Percentiles rank a stretch among this genome's conserved stretches.
Evolutionary conservation across 2,329 filamentous ascomycete genomes (phyloP).

Genomic region (Cryphonectria parasitica): DNA sequence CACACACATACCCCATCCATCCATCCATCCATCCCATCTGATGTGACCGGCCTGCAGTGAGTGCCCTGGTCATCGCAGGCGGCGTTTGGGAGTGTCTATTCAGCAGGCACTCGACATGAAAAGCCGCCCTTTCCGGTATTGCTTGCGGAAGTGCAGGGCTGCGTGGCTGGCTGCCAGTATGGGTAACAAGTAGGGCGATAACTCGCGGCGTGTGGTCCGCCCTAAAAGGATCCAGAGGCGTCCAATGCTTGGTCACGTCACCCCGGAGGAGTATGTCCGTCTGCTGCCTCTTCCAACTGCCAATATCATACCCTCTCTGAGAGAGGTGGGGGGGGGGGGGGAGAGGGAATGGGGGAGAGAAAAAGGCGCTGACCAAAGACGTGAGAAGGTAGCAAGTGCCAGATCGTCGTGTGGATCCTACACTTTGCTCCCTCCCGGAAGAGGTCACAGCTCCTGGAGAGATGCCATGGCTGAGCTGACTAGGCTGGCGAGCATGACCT

Average conservation of each 20-base stretch:
- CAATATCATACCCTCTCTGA: background rate
- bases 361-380: background rate
- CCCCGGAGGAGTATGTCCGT: background rate
- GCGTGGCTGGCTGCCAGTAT: background rate
- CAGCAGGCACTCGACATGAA: background rate
- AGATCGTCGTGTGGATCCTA: background rate
- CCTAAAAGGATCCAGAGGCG: background rate
- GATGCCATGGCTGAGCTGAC: background rate
- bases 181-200: background rate
- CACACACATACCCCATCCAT: background rate
- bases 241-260: background rate
- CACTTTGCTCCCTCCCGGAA: background rate
- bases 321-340: too few relatives aligned
- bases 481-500: background rate
- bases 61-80: background rate
- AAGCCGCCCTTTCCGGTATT: background rate
- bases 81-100: background rate
- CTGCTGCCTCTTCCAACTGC: background rate
- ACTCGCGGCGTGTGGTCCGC: background rate
- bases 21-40: background rate
- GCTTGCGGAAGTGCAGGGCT: constrained; percentile 3
- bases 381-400: background rate
- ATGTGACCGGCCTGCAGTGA: constrained; percentile 8
- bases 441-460: background rate
- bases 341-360: too few relatives aligned